These are phyloP conservation scores for Nannochloris sp. DNA, from an alignment of 139 green algal genomes.

Conservation along the genomic window DNA sequence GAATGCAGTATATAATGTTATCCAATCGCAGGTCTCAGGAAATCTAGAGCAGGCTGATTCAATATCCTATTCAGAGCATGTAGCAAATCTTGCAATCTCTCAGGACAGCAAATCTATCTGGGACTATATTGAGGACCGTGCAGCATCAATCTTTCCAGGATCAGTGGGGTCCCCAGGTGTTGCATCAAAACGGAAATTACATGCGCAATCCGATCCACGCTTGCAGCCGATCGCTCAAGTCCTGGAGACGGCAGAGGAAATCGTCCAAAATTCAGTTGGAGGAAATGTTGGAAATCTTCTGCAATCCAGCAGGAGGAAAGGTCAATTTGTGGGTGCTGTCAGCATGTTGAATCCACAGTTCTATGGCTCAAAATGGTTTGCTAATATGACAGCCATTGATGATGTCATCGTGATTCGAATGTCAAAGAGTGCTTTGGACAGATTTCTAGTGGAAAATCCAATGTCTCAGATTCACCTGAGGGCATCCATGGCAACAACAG, in stretches of 20 bases:
- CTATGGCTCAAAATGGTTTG: constrained; percentile 16
- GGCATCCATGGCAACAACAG: constrained; percentile 17
- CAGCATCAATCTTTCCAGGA: background rate
- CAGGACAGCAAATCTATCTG: background rate
- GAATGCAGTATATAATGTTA: background rate
- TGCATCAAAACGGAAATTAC: background rate
- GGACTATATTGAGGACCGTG: background rate
- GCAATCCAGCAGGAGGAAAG: constrained; percentile 2
- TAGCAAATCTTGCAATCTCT: background rate
- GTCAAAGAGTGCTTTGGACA: constrained; percentile 16
- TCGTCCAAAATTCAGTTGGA: constrained; percentile 10
- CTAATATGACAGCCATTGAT: constrained; percentile 4
- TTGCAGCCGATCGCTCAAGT: background rate
- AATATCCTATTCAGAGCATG: background rate
- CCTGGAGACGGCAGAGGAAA: constrained; percentile 7
- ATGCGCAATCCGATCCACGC: background rate
- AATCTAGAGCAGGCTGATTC: background rate
- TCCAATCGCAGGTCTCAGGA: background rate
- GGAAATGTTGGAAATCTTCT: constrained; percentile 25
- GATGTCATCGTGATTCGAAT: constrained; percentile 18
- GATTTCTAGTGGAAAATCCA: constrained; percentile 29
- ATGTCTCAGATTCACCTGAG: constrained; percentile 30
- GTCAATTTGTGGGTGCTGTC: constrained; percentile 18
- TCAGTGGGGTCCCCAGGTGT: no score
- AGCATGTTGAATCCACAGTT: constrained; percentile 21